Conservation (phyloP, 768 basidiomycete genomes). For the Phlebiopsis gigantea region DNA sequence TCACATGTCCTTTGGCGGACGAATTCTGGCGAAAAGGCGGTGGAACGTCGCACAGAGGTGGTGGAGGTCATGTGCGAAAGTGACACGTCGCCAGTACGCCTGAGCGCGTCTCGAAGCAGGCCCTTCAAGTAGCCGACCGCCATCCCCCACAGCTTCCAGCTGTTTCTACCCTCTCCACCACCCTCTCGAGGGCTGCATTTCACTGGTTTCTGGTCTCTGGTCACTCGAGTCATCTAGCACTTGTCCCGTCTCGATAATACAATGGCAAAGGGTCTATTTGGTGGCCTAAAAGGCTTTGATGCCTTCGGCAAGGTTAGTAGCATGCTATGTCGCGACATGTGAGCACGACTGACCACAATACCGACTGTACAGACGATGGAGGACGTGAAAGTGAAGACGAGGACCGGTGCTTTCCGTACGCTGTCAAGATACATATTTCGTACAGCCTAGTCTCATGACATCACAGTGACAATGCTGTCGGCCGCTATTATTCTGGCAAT, state of each 20-base stretch:
- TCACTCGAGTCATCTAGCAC: conserved; percentile 11
- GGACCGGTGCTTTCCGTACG: conserved; percentile 82
- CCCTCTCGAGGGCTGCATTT: conserved; percentile 10
- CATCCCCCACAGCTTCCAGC: neutral
- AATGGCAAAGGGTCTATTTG: conserved; percentile 78
- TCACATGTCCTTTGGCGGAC: neutral
- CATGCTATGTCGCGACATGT: neutral
- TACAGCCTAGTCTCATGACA: neutral
- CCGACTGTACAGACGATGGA: conserved; percentile 74
- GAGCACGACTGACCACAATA: neutral
- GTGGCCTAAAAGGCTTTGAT: conserved; percentile 84
- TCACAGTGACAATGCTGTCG: conserved; percentile 83
- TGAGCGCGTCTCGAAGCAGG: neutral
- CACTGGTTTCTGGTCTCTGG: conserved; percentile 14
- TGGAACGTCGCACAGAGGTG: neutral
- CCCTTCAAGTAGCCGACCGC: conserved; percentile 1
- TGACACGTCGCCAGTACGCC: conserved; percentile 15
- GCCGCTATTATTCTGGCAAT: conserved; percentile 90
- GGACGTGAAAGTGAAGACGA: conserved; percentile 98
- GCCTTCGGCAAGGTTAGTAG: conserved; percentile 93
- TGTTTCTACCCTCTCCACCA: neutral
- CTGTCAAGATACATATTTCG: neutral
- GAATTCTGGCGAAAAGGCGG: conserved; percentile 8
- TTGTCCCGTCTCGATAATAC: conserved; percentile 11
- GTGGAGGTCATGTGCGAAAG: conserved; percentile 12